A percentile compares a stretch with the other conserved stretches of the same genome.
phyloP scores from a whole-genome alignment of 768 basidiomycete genomes.

The Boletellus emodensis region DNA sequence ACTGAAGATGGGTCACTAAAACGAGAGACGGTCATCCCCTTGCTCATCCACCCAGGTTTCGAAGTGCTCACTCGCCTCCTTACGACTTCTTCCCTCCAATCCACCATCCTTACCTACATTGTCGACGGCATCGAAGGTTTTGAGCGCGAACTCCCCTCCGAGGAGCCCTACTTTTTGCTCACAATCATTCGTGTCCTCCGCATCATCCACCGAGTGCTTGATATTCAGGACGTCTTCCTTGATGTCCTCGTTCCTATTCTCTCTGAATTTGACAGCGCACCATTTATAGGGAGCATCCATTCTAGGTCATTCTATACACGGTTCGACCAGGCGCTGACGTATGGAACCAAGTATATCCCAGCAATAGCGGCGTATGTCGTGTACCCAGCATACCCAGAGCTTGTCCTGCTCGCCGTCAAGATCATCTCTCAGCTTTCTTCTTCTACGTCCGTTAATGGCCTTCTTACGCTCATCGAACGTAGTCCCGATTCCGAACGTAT shows the following conservation, averaged over 20 bases:
- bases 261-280: slow-evolving; percentile 55
- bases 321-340: slow-evolving; percentile 72
- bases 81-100: slow-evolving; percentile 67
- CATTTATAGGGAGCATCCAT: slow-evolving; percentile 51
- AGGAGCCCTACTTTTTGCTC: slow-evolving; percentile 65
- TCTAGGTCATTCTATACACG: slow-evolving; percentile 67
- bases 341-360: slow-evolving; percentile 67
- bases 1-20: slow-evolving; percentile 51
- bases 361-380: slow-evolving; percentile 76
- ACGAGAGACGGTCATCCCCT: slow-evolving; percentile 49
- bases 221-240: slow-evolving; percentile 85
- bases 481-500: slow-evolving; percentile 85
- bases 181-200: slow-evolving; percentile 80
- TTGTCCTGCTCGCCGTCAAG: slow-evolving; percentile 73
- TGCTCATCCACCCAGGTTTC: slow-evolving; percentile 80
- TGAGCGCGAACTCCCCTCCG: slow-evolving; percentile 62
- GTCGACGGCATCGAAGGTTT: slow-evolving; percentile 78
- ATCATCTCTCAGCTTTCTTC: slow-evolving; percentile 65
- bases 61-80: slow-evolving; percentile 79
- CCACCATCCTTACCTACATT: slow-evolving; percentile 71
- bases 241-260: slow-evolving; percentile 82
- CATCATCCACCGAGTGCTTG: slow-evolving; percentile 75
- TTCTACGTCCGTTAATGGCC: slow-evolving; percentile 63
- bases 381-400: slow-evolving; percentile 66
- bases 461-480: slow-evolving; percentile 75